These are phyloP conservation scores for Fusarium globosum DNA, from an alignment of 2,329 filamentous ascomycete genomes.

Conservation along the genomic window DNA sequence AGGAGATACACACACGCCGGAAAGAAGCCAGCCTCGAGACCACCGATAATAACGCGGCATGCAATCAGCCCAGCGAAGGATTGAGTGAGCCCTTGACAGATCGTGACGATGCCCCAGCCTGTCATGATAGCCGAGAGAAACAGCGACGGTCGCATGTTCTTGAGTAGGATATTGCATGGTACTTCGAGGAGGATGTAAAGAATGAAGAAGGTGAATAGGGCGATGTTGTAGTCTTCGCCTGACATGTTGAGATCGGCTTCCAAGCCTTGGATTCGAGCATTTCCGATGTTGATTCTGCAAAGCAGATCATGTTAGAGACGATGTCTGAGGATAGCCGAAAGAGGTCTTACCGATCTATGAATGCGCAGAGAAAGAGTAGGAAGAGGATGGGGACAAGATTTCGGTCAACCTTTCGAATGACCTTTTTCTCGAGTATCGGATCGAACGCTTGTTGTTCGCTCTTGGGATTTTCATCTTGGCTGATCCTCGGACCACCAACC, in stretches of 20 bases:
- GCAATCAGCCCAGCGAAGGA: background rate
- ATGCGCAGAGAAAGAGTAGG: background rate
- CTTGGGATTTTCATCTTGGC: background rate
- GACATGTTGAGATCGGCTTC: background rate
- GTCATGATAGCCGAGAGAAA: background rate
- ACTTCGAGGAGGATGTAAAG: background rate
- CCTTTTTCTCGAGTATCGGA: background rate
- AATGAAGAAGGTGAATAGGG: background rate
- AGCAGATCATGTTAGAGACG: background rate
- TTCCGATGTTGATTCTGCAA: background rate
- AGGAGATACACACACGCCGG: background rate
- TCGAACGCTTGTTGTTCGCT: background rate
- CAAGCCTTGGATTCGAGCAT: background rate
- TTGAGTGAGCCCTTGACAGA: background rate
- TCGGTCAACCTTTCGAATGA: background rate
- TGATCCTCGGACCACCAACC: background rate
- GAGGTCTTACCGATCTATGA: background rate
- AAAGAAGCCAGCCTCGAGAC: background rate
- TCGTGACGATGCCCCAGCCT: background rate
- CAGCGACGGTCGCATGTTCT: background rate
- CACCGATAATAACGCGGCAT: background rate
- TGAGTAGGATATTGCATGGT: background rate
- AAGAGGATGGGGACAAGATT: background rate
- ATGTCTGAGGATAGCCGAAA: fast-evolving
- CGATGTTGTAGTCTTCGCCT: background rate